Conservation (phyloP, 2,329 filamentous ascomycete species). For the Scedosporium aurantiacum region DNA sequence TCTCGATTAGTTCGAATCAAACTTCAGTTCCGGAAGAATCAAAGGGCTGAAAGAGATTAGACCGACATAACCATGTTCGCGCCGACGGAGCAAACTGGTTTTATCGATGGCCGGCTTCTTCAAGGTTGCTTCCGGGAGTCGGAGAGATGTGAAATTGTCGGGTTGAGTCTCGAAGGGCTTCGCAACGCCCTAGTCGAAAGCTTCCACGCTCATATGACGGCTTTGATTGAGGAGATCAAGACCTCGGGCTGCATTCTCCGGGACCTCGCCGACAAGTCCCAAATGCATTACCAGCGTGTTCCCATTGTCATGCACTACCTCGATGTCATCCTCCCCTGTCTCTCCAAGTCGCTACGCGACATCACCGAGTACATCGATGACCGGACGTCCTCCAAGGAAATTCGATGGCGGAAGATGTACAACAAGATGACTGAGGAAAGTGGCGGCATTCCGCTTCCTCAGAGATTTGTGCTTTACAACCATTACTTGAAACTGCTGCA, state of each 20-base stretch:
- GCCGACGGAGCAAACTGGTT: neutral
- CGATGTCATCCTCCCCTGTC: conserved; percentile 43
- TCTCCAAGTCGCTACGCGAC: conserved; percentile 40
- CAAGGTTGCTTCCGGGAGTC: conserved; percentile 45
- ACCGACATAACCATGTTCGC: neutral
- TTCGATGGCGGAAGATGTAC: conserved; percentile 49
- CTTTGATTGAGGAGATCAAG: conserved; percentile 36
- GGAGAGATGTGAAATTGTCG: conserved; percentile 37
- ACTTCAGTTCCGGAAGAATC: no score
- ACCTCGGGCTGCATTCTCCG: conserved; percentile 34
- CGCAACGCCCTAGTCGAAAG: conserved; percentile 29
- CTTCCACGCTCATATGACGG: conserved; percentile 34
- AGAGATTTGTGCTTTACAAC: conserved; percentile 45
- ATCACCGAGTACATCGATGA: conserved; percentile 42
- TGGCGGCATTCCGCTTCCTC: conserved; percentile 36
- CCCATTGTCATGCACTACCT: conserved; percentile 43
- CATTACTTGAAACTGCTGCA: conserved; percentile 38
- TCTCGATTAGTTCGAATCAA: no score
- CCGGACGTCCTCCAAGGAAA: conserved; percentile 31
- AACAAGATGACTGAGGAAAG: conserved; percentile 42
- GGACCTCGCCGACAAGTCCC: conserved; percentile 42
- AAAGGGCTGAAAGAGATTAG: neutral
- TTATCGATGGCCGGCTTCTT: conserved; percentile 28
- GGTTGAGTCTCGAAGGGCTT: conserved; percentile 36
- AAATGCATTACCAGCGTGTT: conserved; percentile 37